Conservation (phyloP, 148 eudicot genomes). For the Arctostaphylos glauca region DNA sequence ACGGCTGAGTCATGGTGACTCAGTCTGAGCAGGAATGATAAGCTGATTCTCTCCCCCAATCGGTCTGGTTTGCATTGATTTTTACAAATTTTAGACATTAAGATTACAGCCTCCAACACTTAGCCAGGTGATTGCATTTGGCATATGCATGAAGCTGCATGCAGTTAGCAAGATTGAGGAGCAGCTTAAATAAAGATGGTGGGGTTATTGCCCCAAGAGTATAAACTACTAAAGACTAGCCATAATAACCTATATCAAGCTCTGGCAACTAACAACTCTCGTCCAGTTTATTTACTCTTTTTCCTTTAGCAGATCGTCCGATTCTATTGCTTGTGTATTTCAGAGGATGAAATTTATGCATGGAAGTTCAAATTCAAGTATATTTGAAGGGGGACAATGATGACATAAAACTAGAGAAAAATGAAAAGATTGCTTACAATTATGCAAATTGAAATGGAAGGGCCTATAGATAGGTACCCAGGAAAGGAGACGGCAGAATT, state of each 20-base stretch:
- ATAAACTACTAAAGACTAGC: not conserved
- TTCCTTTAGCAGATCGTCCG: not conserved
- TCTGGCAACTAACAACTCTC: not conserved
- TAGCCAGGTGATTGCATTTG: not conserved
- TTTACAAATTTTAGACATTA: not conserved
- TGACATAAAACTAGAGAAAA: not conserved
- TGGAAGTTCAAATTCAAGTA: not conserved
- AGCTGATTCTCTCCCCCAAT: not conserved
- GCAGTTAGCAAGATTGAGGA: not conserved
- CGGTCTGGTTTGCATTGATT: not conserved
- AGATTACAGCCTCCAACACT: not conserved
- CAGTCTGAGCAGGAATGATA: not conserved
- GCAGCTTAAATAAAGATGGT: not conserved
- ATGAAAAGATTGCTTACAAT: not conserved
- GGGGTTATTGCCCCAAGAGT: not conserved
- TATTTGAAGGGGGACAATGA: not conserved
- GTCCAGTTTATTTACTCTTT: not conserved
- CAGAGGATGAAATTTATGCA: not conserved
- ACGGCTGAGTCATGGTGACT: not conserved
- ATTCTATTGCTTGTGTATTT: not conserved
- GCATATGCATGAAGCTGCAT: not conserved
- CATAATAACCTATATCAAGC: not conserved
- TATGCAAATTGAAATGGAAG: not conserved
- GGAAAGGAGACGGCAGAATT: slow-evolving; percentile 4
- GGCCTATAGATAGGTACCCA: not conserved